Base-by-base conservation (phyloP, 495 filamentous ascomycete genomes). In the Podospora didyma region DNA sequence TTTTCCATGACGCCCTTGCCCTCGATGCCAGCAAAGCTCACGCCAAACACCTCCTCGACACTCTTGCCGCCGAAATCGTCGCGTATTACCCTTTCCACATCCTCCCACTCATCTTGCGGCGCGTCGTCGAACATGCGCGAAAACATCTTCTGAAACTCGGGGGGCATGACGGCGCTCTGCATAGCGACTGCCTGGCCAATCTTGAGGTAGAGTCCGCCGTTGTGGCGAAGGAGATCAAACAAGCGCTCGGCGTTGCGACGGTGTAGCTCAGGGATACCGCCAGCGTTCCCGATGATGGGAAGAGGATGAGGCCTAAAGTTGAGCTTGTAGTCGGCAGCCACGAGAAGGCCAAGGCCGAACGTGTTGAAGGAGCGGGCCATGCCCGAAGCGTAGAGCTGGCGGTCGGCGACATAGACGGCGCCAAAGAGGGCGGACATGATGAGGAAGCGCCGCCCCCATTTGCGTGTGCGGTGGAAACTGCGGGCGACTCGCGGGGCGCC, bases 121-220 rank as follows among this genome's bases (percentile, higher is more conserved):
- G 94, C 95, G 77, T 98, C 94, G 63, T 97, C 94, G 70, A 98
- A 98, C 90, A 98, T 96, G 56, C 86, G 81, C 35, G 87, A 78
- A 66, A 98, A 98, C 90, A 96, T 96, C 57, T 83, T 82, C 77
- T 96, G 91, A 65, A 97, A 97, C 69, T 96, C 90, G 7, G 90
- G 89, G 12, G 94, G 94, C 49, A 98, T 70, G 41, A 97, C 84
- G 2, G 92, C 93, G 51, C 88, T 91, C 76, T 98, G 94, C 94
- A 97, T 98, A 21, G 93, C 94, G 54, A 98, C 92, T 7, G 94
- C 94, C 78, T 98, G 94, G 2, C 94, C 94, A 53, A 98, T 97
- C 78, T 98, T 98, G 65, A 97, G 79, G 68, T 98, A 98, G 2
- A 98, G 72, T 0, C 94, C 94, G 51, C 94, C 94, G 80, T 98